Percentiles rank a stretch among this genome's conserved stretches.
Conservation (phyloP, 371 early-diverging fungal genomes). For the Syncephalastrum racemosum region DNA sequence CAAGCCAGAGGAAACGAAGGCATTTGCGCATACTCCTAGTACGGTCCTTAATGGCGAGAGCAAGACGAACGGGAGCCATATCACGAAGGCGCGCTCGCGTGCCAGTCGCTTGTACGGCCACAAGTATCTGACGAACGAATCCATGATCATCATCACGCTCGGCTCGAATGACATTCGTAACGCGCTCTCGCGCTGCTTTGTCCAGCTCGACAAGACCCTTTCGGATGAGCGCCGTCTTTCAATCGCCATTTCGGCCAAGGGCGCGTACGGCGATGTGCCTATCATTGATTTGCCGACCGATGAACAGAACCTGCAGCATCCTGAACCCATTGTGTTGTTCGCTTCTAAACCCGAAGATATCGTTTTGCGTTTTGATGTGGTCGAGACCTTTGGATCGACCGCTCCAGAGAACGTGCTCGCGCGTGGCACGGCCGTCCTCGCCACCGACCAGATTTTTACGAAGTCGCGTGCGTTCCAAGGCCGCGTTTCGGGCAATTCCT, state of each 20-base stretch:
- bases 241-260: constrained; percentile 58
- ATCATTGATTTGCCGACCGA: constrained; percentile 62
- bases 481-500: constrained; percentile 30
- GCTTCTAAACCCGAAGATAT: constrained; percentile 54
- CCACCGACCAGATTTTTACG: constrained; percentile 47
- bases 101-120: constrained; percentile 65
- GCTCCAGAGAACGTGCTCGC: constrained; percentile 49
- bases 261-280: constrained; percentile 62
- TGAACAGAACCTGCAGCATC: constrained; percentile 26
- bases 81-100: constrained; percentile 21
- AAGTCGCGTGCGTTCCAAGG: constrained; percentile 42
- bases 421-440: constrained; percentile 58
- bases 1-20: constrained; percentile 25
- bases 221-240: constrained; percentile 51
- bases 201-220: constrained; percentile 19
- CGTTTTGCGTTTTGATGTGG: constrained; percentile 62
- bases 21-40: neutral
- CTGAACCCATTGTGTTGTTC: constrained; percentile 66
- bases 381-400: constrained; percentile 59
- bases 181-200: constrained; percentile 28
- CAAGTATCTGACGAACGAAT: constrained; percentile 62
- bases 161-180: constrained; percentile 70
- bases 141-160: constrained; percentile 65
- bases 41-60: constrained; percentile 1
- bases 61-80: constrained; percentile 4